Evolutionary conservation across 1,284 basidiomycete genomes (phyloP), one percentile per base, ranked within the genome.

Genomic region (Puccinia polysora): DNA sequence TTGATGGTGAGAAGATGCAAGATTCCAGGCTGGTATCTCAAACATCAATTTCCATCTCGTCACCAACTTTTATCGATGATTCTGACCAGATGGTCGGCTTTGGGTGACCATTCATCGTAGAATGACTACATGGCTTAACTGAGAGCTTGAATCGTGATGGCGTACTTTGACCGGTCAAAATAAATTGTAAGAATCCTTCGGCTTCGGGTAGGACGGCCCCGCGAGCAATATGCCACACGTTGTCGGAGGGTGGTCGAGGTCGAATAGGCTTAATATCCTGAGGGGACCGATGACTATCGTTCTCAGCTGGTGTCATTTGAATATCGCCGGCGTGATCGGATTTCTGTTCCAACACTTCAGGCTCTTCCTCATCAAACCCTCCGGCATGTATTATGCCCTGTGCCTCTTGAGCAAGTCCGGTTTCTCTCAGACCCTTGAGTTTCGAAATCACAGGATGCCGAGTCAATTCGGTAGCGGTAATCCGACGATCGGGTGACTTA

Each of bases 401-500:
- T n/a, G 30, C 23, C 56, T 70, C 67, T 20, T 49, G 23, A 25
- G 25, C 40, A 20, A 59, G 55, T 10, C 67, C 67, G 10, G 20
- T 28, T 18, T 47, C 40, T n/a, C 67, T 47, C 20, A 70, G 40
- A 0, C 18, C 45, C 23, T 38, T 55, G 4, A 70, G 45, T 34
- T 70, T 70, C 32, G 43, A 25, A 25, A 70, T 20, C 5, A 70
- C 56, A 5, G 55, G 55, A 59, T 70, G 67, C 28, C 36, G 30
- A 49, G 18, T 30, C 4, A 70, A 43, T 70, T 70, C 67, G 25
- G 43, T 32, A 56, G 55, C 40, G 32, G 55, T 70, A 10, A 70
- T 55, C 20, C 76, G 75, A 12, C 70, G 49, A 58, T 76, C 76
- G 20, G 76, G 76, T 6, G 65, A 56, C 28, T 75, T 73, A 63